Evolutionary conservation across 192 early-diverging fungal species (phyloP), one percentile per base, ranked within the genome.

Genomic region (Pilaira anomala): DNA sequence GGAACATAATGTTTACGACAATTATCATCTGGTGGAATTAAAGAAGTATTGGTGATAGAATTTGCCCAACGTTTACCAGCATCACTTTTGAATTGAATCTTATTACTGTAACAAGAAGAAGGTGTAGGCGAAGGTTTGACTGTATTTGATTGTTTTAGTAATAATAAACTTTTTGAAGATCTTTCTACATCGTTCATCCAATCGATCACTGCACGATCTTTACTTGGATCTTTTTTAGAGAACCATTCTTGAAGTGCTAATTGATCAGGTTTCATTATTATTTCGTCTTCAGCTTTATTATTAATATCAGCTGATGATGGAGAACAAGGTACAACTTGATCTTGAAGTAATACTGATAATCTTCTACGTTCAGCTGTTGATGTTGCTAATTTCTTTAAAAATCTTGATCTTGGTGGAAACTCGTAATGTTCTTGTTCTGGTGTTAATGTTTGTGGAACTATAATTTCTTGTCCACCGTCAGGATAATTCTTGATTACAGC

Each of bases 361-460:
- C 57, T 46, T 54, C 52, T 59, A n/a, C 49, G 36, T 49, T 68
- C 66, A 8, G 67, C 67, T 11, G 65, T 48, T 13, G 65, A 66
- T 12, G 42, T 63, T 44, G 67, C 59, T 18, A 69, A 25, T 33
- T 57, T 61, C 24, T 63, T 69, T 12, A 69, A 48, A 53, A 69
- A 62, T 41, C 51, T 24, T 7, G 67, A 69, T 30, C 67, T 46
- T 36, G 67, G 67, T 48, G 67, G 67, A 33, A 69, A 69, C 51
- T 69, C 67, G 50, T 69, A 69, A 36, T 69, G 60, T 25, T 69
- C 60, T 57, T 69, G 67, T 48, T 69, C 67, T 25, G 49, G 12
- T 14, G 67, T 69, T 24, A 69, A 40, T 21, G 48, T 56, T 44
- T 69, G 67, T 39, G 67, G 67, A 25, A 69, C 60, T 21, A 69